phyloP scores from a whole-genome alignment of 352 stramenopile species.

The Pythium grandisporangium region DNA sequence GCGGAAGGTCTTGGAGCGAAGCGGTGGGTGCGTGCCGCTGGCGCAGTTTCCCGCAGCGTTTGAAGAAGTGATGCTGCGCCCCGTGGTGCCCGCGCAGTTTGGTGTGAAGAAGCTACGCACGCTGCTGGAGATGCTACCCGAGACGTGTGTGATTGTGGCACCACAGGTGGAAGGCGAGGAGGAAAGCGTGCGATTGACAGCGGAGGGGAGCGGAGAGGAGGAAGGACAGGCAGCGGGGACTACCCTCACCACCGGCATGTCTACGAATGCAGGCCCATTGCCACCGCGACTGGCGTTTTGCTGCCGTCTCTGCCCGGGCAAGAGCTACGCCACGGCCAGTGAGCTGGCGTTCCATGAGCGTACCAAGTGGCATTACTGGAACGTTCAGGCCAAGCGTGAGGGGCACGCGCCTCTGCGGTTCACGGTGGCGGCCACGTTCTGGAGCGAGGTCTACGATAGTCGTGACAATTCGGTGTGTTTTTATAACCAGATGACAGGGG shows the following conservation, averaged over 20 bases:
- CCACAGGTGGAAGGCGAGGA: slow-evolving; percentile 36
- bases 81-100: slow-evolving; percentile 36
- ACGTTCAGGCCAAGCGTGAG: slow-evolving; percentile 28
- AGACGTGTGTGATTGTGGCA: slow-evolving; percentile 38
- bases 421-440: slow-evolving; percentile 54
- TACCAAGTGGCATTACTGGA: slow-evolving; percentile 81
- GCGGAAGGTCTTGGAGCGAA: slow-evolving; percentile 56
- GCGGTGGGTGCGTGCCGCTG: slow-evolving; percentile 36
- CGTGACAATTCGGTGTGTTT: slow-evolving; percentile 50
- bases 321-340: slow-evolving; percentile 47
- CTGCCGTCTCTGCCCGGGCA: slow-evolving; percentile 52
- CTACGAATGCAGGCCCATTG: no score
- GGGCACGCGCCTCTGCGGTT: slow-evolving; percentile 29
- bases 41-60: slow-evolving; percentile 36
- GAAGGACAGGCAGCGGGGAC: no score
- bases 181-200: slow-evolving; percentile 54
- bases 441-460: slow-evolving; percentile 67
- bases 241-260: no score
- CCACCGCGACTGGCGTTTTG: slow-evolving; percentile 36
- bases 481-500: slow-evolving; percentile 61
- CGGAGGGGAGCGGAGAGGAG: slow-evolving; percentile 23
- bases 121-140: slow-evolving; percentile 41
- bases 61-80: slow-evolving; percentile 63
- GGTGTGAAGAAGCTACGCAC: slow-evolving; percentile 77
- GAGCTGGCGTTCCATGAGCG: slow-evolving; percentile 55